Conservation (phyloP, 192 early-diverging fungal species). For the Neocallimastix lanati region DNA sequence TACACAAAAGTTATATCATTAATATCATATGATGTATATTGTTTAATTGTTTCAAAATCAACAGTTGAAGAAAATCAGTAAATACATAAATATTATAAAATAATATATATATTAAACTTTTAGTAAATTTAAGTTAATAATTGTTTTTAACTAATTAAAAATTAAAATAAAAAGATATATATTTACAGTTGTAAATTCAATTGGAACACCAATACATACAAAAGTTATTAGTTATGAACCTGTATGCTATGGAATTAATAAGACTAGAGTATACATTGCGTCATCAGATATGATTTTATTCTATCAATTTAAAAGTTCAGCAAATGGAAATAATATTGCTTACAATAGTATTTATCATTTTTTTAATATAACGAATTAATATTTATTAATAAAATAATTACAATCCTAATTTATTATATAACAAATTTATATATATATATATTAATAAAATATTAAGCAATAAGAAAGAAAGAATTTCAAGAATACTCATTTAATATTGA, state of each 20-base stretch:
- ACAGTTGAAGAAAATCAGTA: constrained; percentile 6
- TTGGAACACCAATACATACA: constrained; percentile 28
- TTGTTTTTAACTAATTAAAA: too few relatives aligned
- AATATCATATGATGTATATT: constrained; percentile 19
- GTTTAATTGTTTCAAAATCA: constrained; percentile 23
- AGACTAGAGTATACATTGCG: constrained; percentile 18
- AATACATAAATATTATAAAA: too few relatives aligned
- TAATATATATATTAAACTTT: too few relatives aligned
- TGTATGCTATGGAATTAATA: constrained; percentile 17
- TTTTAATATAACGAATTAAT: constrained; percentile 3
- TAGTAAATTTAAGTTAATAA: too few relatives aligned
- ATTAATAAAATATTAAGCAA: constrained; percentile 4
- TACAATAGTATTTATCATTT: constrained; percentile 11
- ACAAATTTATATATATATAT: constrained; percentile 7
- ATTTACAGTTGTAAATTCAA: constrained; percentile 28
- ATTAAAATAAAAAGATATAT: constrained; percentile 12
- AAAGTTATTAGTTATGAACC: constrained; percentile 31
- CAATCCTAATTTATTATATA: too few relatives aligned
- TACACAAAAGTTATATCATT: constrained; percentile 7
- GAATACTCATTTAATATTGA: constrained; percentile 34
- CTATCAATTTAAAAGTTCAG: constrained; percentile 22
- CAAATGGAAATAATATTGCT: constrained; percentile 12
- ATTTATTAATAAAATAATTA: too few relatives aligned
- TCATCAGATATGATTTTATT: constrained; percentile 18
- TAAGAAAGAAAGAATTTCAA: constrained; percentile 13